Evolutionary conservation across 352 stramenopile genomes (phyloP), one percentile per base, ranked within the genome.

Genomic region (Phytophthora rubi): DNA sequence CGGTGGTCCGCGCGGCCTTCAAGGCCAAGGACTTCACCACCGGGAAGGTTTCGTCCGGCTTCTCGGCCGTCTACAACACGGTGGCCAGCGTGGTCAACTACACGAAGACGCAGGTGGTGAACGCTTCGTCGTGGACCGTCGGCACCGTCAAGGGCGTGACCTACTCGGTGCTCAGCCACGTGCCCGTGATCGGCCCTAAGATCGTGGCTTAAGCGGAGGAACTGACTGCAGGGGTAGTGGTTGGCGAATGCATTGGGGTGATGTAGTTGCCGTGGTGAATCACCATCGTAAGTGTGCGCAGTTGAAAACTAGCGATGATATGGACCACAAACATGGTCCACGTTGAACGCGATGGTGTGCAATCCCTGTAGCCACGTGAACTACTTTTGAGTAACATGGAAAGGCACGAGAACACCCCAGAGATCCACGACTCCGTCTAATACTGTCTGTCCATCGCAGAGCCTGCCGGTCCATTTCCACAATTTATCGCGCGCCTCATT

Each of bases 21-120:
- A 79, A 81, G 69, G 80, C 69, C n/a, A 89, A 82, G 67, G 63
- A 91, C 63, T 88, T 76, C 59, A 85, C 81, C 26, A 79, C 75
- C 42, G 70, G 57, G 12, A 73, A 73, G 64, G 53, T 80, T 13
- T 65, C 59, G 60, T 28, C 26, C 4, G 26, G 2, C 47, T 65
- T 74, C 9, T 79, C 71, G 1, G 59, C 77, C 4, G 78, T 80
- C 33, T 74, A 81, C 39, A 68, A 68, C 68, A 85, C 79, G 30
- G 81, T 80, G 28, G 71, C 73, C 23, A 75, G 73, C 30, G 84
- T 75, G 44, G 83, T 76, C 44, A 73, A 89, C 61, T 89, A 87
- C 68, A 81, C 79, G 70, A 84, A 78, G 54, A 85, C 70, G 42
- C 77, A 86, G 55, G 81, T 87, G 26, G 74, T 85, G 52, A 78